phyloP scores from a whole-genome alignment of 139 green algal genomes.

The Dunaliella sp. region DNA sequence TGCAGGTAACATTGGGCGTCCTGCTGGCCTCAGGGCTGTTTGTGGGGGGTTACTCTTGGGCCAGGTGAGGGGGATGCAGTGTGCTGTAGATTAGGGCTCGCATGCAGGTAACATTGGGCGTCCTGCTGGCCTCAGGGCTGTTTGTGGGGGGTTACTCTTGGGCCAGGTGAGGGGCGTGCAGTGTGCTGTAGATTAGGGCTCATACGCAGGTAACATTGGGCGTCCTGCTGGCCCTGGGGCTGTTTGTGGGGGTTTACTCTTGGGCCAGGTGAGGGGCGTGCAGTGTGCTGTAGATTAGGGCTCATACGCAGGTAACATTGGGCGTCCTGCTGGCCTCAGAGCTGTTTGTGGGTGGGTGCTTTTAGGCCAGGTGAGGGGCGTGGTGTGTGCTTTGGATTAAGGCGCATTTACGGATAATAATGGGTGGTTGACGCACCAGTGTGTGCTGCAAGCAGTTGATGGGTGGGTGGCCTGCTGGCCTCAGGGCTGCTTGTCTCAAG shows the following conservation, averaged over 20 bases:
- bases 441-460: too few relatives aligned
- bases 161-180: background rate
- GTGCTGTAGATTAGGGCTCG: too few relatives aligned
- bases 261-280: background rate
- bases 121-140: background rate
- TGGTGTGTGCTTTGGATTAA: too few relatives aligned
- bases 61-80: background rate
- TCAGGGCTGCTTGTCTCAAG: background rate
- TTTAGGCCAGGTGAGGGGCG: too few relatives aligned
- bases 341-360: too few relatives aligned
- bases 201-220: background rate
- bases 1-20: background rate
- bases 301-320: too few relatives aligned
- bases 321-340: too few relatives aligned
- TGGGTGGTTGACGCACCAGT: too few relatives aligned
- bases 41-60: constrained; percentile 5
- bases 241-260: constrained; percentile 1
- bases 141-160: constrained; percentile 4
- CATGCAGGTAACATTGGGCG: background rate
- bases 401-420: too few relatives aligned
- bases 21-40: background rate
- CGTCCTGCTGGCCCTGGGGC: background rate
- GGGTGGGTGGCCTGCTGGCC: too few relatives aligned
- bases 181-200: too few relatives aligned
- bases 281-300: too few relatives aligned